Percentiles rank a stretch among this genome's conserved stretches.
These are phyloP conservation scores for Trichoderma gracile DNA, from an alignment of 2,329 filamentous ascomycete genomes.

Conservation along the genomic window DNA sequence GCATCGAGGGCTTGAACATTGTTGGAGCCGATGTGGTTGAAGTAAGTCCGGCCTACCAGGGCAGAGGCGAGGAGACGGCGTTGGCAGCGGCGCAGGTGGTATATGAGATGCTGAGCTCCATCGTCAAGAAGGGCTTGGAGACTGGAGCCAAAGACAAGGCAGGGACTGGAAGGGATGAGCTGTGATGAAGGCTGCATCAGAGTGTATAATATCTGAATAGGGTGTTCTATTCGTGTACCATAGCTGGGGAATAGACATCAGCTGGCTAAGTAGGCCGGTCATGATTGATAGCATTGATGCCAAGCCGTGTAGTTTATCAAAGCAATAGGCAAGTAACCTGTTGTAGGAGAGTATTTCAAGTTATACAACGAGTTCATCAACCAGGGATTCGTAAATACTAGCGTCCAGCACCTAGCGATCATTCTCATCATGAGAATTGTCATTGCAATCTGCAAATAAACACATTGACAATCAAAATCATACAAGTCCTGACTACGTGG, in stretches of 20 bases:
- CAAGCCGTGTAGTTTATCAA: too few relatives aligned
- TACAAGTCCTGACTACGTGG: too few relatives aligned
- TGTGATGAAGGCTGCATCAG: slow-evolving; percentile 32
- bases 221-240: too few relatives aligned
- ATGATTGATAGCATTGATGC: too few relatives aligned
- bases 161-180: slow-evolving; percentile 42
- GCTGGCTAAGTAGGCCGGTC: too few relatives aligned
- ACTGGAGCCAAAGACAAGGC: slow-evolving; percentile 41
- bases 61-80: slow-evolving; percentile 75
- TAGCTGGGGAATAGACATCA: too few relatives aligned
- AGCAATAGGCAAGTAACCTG: too few relatives aligned
- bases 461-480: too few relatives aligned
- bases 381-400: too few relatives aligned
- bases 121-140: slow-evolving; percentile 58
- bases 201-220: neutral
- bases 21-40: slow-evolving; percentile 91
- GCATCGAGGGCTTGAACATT: slow-evolving; percentile 78
- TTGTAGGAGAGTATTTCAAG: too few relatives aligned
- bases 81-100: slow-evolving; percentile 81
- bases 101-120: slow-evolving; percentile 80
- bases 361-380: too few relatives aligned
- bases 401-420: too few relatives aligned
- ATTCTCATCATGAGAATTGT: neutral
- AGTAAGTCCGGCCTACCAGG: slow-evolving; percentile 75
- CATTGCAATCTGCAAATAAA: neutral